Evolutionary conservation across 129 eudicot species (phyloP), one percentile per base, ranked within the genome.

Genomic region (Smallanthus sonchifolius): DNA sequence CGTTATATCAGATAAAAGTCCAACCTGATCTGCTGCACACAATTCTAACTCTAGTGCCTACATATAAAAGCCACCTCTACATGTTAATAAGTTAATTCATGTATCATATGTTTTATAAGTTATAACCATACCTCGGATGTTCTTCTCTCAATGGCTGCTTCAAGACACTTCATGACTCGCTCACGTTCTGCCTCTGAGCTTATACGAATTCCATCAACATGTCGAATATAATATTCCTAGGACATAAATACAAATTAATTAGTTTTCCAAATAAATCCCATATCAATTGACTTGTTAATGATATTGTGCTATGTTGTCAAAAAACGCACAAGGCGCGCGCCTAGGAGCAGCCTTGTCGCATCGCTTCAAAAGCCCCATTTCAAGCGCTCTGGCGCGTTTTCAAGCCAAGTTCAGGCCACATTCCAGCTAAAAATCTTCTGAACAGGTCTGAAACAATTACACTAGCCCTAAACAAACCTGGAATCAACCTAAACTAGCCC

Each of bases 71-170:
- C n/a, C 52, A 2, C n/a, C 56, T 7, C 20, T 7, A 54, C 6
- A 60, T 32, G 65, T 60, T 60, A 60, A 34, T n/a, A 10, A 61
- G 42, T 61, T 4, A 5, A 61, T 34, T 61, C 67, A 34, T 61
- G 65, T 13, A 14, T 13, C 67, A 48, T 69, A 10, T 68, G 34
- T 17, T 44, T 0, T 20, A 47, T 13, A 34, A 43, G 69, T 34
- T 56, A 43, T 52, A n/a, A 57, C 54, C 4, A 40, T 73, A 90
- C 97, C 91, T 84, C 97, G 11, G 85, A 81, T 62, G 86, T 77
- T 81, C 97, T 80, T 76, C 97, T 80, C 61, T 87, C 89, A 38
- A 91, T 86, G 66, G 97, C 97, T 20, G 97, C 97, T 91, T 88
- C 91, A 40, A 91, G 89, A 83, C 97, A 91, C 74, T 84, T 86